Evolutionary conservation across 495 filamentous ascomycete species (phyloP).

Genomic region (Echria macrotheca): DNA sequence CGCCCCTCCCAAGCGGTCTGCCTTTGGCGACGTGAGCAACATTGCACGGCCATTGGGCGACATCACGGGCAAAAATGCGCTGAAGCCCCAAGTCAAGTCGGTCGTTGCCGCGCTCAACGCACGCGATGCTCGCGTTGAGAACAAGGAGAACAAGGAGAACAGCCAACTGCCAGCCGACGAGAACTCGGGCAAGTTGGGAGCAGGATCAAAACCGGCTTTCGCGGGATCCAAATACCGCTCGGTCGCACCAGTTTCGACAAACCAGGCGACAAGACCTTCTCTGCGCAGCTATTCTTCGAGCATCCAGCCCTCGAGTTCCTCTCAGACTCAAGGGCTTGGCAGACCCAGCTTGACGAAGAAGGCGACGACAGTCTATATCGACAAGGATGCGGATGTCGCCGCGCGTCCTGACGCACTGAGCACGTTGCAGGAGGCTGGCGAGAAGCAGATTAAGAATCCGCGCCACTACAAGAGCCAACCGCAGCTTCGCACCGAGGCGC

Average conservation of each 20-base stretch:
- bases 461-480: constrained; percentile 44
- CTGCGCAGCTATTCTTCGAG: background rate
- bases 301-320: constrained; percentile 4
- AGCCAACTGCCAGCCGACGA: background rate
- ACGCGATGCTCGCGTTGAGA: constrained; percentile 46
- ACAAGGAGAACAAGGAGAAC: constrained; percentile 44
- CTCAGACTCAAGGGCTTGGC: constrained; percentile 17
- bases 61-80: constrained; percentile 43
- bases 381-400: constrained; percentile 30
- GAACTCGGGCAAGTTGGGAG: background rate
- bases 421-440: constrained; percentile 20
- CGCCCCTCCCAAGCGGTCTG: constrained; percentile 64
- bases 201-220: constrained; percentile 9
- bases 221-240: constrained; percentile 12
- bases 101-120: constrained; percentile 25
- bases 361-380: constrained; percentile 62
- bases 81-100: constrained; percentile 19
- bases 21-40: constrained; percentile 78
- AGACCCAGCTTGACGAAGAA: constrained; percentile 56
- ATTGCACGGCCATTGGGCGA: constrained; percentile 47
- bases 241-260: constrained; percentile 7
- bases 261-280: constrained; percentile 5
- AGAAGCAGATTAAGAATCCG: constrained; percentile 29
- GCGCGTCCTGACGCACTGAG: constrained; percentile 17
- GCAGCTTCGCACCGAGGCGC: constrained; percentile 26